These are phyloP conservation scores for Nicotiana benthamiana DNA, from an alignment of 257 asterid species.

Conservation along the genomic window DNA sequence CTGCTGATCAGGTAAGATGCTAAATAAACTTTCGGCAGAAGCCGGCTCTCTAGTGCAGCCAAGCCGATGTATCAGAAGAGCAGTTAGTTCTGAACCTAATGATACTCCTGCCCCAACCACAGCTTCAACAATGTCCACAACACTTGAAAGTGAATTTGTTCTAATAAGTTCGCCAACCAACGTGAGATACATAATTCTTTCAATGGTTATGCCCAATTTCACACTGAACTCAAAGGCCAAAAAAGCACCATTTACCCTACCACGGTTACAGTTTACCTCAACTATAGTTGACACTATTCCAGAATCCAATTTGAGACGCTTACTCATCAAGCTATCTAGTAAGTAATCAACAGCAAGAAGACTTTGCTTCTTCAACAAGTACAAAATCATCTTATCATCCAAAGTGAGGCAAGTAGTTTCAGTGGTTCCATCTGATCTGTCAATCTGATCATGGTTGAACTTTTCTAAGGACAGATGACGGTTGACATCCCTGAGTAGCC, in stretches of 20 bases:
- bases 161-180: conserved; percentile 60
- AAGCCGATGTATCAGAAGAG: conserved; percentile 59
- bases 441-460: conserved; percentile 7
- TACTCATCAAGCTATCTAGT: conserved; percentile 37
- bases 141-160: conserved; percentile 39
- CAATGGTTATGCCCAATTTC: conserved; percentile 38
- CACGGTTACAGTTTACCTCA: conserved; percentile 36
- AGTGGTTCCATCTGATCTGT: conserved; percentile 2
- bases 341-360: conserved; percentile 58
- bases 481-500: conserved; percentile 64
- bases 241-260: conserved; percentile 49
- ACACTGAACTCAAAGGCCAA: conserved; percentile 49
- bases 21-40: conserved; percentile 52
- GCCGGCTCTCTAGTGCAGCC: conserved; percentile 44
- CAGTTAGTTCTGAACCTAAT: conserved; percentile 54
- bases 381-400: conserved; percentile 36
- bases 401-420: conserved; percentile 12
- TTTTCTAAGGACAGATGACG: conserved; percentile 43
- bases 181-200: conserved; percentile 48
- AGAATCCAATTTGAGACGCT: conserved; percentile 34
- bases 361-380: conserved; percentile 44
- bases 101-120: conserved; percentile 52
- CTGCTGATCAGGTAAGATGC: conserved; percentile 49
- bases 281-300: conserved; percentile 41
- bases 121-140: conserved; percentile 48